These are phyloP conservation scores for Kwoniella sp. DNA, from an alignment of 768 basidiomycete species.

Conservation along the genomic window DNA sequence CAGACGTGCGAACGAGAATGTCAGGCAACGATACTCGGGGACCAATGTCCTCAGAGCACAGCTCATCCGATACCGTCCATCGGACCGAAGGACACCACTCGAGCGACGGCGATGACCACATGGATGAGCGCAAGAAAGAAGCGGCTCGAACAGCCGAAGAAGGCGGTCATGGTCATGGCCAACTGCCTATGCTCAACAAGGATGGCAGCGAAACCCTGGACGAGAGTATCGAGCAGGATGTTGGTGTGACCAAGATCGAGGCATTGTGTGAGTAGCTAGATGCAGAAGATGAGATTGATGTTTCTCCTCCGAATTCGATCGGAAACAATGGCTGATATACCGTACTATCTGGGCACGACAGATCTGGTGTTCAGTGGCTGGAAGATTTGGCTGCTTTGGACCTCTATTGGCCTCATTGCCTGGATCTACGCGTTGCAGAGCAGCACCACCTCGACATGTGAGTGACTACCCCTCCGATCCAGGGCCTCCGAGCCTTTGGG, in stretches of 20 bases:
- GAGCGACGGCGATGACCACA: not conserved
- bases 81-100: too few species aligned
- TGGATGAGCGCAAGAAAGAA: not conserved
- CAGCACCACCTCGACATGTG: constrained; percentile 30
- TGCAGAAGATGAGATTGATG: too few species aligned
- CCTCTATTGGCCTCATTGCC: constrained; percentile 39
- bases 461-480: too few species aligned
- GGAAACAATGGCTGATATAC: constrained; percentile 5
- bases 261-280: constrained; percentile 38
- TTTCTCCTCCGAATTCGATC: too few species aligned
- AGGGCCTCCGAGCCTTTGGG: too few species aligned
- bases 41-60: not conserved
- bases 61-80: not conserved
- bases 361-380: constrained; percentile 49
- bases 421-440: constrained; percentile 34
- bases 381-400: constrained; percentile 41
- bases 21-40: not conserved
- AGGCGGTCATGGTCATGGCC: not conserved
- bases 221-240: constrained; percentile 29
- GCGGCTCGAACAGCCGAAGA: not conserved
- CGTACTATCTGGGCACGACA: constrained; percentile 4
- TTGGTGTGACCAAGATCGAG: constrained; percentile 47
- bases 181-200: not conserved
- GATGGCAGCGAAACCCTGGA: not conserved
- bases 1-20: not conserved